Conservation (phyloP, 2,329 filamentous ascomycete species). For the Venturia effusa region DNA sequence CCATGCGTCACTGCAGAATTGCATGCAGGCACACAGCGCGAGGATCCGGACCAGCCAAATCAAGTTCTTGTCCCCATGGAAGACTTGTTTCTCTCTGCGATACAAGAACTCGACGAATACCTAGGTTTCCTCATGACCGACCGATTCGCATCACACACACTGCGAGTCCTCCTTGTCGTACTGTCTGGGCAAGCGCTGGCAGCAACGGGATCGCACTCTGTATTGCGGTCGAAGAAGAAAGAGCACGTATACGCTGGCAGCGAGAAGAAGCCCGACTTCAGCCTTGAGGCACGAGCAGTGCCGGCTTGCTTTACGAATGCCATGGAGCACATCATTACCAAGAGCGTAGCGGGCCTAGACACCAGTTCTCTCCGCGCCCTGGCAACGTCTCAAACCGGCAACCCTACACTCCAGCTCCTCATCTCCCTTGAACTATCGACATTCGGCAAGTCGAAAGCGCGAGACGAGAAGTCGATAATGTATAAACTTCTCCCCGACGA, state of each 20-base stretch:
- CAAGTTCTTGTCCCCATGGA: conserved; percentile 60
- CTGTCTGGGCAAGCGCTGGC: conserved; percentile 74
- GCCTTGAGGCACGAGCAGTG: conserved; percentile 41
- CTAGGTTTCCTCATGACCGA: conserved; percentile 79
- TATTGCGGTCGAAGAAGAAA: conserved; percentile 89
- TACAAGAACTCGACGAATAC: conserved; percentile 81
- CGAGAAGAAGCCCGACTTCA: conserved; percentile 34
- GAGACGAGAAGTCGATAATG: conserved; percentile 58
- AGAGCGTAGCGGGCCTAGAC: conserved; percentile 65
- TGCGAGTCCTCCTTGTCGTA: conserved; percentile 76
- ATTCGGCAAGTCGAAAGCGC: conserved; percentile 55
- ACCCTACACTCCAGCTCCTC: conserved; percentile 84
- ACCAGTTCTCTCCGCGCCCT: conserved; percentile 71
- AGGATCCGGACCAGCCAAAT: conserved; percentile 31
- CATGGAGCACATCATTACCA: conserved; percentile 69
- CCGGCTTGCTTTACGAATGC: conserved; percentile 70
- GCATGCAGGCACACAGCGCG: conserved; percentile 35
- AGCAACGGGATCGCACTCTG: conserved; percentile 53
- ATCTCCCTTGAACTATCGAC: conserved; percentile 74
- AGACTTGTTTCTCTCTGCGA: conserved; percentile 67
- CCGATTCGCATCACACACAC: conserved; percentile 77
- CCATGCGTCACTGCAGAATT: conserved; percentile 68
- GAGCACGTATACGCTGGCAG: conserved; percentile 55
- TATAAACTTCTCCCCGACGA: conserved; percentile 71
- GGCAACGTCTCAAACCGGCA: conserved; percentile 80